Conservation (phyloP, 140 eudicot species). For the Anethum foeniculum region DNA sequence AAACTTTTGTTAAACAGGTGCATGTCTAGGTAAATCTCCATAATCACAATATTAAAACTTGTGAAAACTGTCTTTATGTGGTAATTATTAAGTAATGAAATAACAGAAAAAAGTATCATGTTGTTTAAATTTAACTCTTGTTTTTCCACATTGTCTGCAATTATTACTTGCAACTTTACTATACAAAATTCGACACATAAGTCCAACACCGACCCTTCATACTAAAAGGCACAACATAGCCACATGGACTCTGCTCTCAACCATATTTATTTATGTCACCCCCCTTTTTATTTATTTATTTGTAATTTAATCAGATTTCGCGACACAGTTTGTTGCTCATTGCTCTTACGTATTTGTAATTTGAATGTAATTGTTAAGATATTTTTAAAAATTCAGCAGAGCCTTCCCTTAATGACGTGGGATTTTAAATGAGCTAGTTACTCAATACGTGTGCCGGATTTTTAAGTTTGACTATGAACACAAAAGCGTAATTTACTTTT, state of each 20-base stretch:
- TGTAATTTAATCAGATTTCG: too few relatives aligned
- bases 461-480: too few relatives aligned
- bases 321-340: too few relatives aligned
- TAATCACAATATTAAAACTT: background rate
- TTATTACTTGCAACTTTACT: constrained; percentile 8
- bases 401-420: too few relatives aligned
- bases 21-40: constrained; percentile 7
- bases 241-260: constrained; percentile 33
- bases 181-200: background rate
- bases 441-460: too few relatives aligned
- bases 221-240: constrained; percentile 23
- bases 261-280: background rate
- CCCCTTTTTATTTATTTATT: background rate
- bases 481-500: too few relatives aligned
- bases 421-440: too few relatives aligned
- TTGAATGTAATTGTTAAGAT: too few relatives aligned
- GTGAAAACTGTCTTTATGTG: background rate
- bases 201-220: constrained; percentile 26
- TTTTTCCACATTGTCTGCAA: constrained; percentile 3
- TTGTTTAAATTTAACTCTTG: background rate
- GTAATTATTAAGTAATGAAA: background rate
- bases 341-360: too few relatives aligned
- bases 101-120: background rate
- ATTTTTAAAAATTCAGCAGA: too few relatives aligned
- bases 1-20: too few relatives aligned